Evolutionary conservation across 192 early-diverging fungal genomes (phyloP), one percentile per base, ranked within the genome.

Genomic region (Mortierella hygrophila): DNA sequence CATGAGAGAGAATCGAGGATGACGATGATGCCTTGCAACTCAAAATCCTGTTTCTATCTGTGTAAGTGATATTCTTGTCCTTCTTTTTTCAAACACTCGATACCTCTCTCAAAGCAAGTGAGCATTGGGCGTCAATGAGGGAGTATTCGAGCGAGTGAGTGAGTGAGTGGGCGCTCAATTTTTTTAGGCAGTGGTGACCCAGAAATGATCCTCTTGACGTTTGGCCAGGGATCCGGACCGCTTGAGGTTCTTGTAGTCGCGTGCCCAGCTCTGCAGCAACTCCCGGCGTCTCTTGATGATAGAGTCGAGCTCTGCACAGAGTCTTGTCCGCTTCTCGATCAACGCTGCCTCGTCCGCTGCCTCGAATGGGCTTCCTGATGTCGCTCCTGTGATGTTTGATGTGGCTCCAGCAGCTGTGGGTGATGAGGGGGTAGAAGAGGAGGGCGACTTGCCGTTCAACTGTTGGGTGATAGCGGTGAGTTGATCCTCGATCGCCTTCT

Each of bases 171-270:
- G 35, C 40, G 70, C 70, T 42, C 70, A 23, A 32, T 35, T 73
- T 42, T 46, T 57, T 85, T 86, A 81, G 44, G 84, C 84, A 44
- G 84, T 81, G 29, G 79, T 86, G 21, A 86, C 84, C 79, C 79
- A 86, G 65, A 86, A 81, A 38, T 70, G 72, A 32, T 86, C 84
- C 47, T 86, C 79, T 21, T 80, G 68, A 32, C 52, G 68, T 70
- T 81, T 80, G 75, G 79, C 75, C 46, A 86, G 68, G 70, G 84
- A 86, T 20, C 84, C 84, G 13, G 84, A 80, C 37, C 77, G 74
- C 76, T 86, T 86, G 71, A 86, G 76, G 63, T 42, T 81, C 72
- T 86, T 86, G 72, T 86, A 86, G 63, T 86, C 84, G 23, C 84
- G 78, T 26, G 84, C 71, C 84, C 84, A 86, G 76, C 84, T 81